These are phyloP conservation scores for Megacollybia platyphylla DNA, from an alignment of 1,284 basidiomycete genomes.

Conservation along the genomic window DNA sequence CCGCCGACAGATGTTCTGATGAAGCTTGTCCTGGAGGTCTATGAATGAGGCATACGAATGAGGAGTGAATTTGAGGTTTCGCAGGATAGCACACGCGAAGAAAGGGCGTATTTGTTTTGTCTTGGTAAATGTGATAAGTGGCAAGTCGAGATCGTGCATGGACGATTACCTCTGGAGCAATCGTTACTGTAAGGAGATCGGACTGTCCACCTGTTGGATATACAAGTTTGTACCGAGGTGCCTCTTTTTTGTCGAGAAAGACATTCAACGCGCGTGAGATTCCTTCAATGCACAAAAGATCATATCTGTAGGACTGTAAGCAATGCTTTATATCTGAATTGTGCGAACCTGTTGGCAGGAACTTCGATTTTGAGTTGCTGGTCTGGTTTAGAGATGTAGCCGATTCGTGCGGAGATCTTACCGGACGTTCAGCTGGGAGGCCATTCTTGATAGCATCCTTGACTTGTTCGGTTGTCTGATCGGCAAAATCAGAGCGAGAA, in stretches of 20 bases:
- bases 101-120: constrained; percentile 78
- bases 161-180: constrained; percentile 55
- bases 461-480: constrained; percentile 81
- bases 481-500: not conserved
- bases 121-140: constrained; percentile 22
- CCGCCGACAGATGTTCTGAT: constrained; percentile 88
- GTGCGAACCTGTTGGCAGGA: constrained; percentile 76
- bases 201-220: constrained; percentile 57
- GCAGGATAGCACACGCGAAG: constrained; percentile 85
- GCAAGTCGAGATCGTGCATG: not conserved
- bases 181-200: constrained; percentile 51
- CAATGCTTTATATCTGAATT: constrained; percentile 5
- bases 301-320: constrained; percentile 56
- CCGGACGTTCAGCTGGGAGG: constrained; percentile 72
- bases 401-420: constrained; percentile 19
- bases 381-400: not conserved
- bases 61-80: constrained; percentile 82
- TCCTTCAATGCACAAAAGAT: constrained; percentile 95
- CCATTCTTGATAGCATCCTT: constrained; percentile 71
- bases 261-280: constrained; percentile 81
- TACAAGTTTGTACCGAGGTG: constrained; percentile 65
- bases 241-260: constrained; percentile 66
- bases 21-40: constrained; percentile 96
- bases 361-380: constrained; percentile 98
- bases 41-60: constrained; percentile 95